Evolutionary conservation across 305 asterid genomes (phyloP).

Genomic region (Rubia tinctorum): DNA sequence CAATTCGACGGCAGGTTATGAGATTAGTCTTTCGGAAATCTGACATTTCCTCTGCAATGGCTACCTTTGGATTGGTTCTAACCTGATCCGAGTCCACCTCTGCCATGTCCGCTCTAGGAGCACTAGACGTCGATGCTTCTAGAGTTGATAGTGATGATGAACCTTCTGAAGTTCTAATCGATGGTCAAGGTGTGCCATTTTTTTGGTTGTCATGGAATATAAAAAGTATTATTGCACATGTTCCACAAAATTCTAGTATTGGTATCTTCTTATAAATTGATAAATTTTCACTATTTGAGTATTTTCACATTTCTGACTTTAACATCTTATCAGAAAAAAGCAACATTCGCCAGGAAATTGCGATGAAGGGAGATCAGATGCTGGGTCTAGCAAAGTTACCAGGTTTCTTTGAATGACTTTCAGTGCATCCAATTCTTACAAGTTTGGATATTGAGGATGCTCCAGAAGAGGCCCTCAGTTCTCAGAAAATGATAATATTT

Average conservation of each 20-base stretch:
- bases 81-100: conserved; percentile 60
- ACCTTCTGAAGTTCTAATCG: conserved; percentile 32
- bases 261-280: background rate
- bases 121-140: conserved; percentile 41
- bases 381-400: conserved; percentile 88
- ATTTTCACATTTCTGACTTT: conserved; percentile 10
- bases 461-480: conserved; percentile 44
- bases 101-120: conserved; percentile 54
- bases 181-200: conserved; percentile 37
- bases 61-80: conserved; percentile 49
- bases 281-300: background rate
- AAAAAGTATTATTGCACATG: background rate
- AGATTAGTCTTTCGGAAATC: conserved; percentile 59
- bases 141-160: conserved; percentile 46
- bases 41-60: conserved; percentile 71
- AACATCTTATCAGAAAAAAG: conserved; percentile 46
- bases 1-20: conserved; percentile 84
- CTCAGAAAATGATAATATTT: conserved; percentile 95
- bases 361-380: conserved; percentile 51
- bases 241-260: background rate
- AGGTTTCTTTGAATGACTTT: conserved; percentile 95
- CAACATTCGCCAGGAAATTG: conserved; percentile 33
- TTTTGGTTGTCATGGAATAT: background rate
- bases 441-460: conserved; percentile 58
- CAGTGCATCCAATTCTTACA: conserved; percentile 72